Conservation (phyloP, 495 filamentous ascomycete genomes). For the Neurospora sp. region DNA sequence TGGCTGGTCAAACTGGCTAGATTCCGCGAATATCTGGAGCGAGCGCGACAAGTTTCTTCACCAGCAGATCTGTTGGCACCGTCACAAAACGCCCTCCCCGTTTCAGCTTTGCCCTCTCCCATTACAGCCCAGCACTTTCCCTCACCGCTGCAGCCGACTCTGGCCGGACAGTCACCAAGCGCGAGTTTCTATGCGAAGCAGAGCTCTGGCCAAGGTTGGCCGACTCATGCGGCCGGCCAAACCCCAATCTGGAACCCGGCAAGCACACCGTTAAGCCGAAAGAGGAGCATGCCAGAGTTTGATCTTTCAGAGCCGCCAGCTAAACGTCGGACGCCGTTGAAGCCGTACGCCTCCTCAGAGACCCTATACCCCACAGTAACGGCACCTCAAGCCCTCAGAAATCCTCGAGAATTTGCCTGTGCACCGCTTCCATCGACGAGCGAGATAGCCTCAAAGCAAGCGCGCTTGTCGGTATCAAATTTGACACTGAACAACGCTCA, state of each 20-base stretch:
- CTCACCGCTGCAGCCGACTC: conserved; percentile 15
- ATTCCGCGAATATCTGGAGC: conserved; percentile 73
- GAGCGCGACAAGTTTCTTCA: conserved; percentile 25
- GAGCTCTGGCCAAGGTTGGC: conserved; percentile 17
- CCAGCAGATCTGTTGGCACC: conserved; percentile 26
- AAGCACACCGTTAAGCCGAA: conserved; percentile 39
- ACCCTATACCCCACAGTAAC: background rate
- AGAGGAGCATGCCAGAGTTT: conserved; percentile 62
- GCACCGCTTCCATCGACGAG: background rate
- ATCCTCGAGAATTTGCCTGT: background rate
- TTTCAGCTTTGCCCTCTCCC: conserved; percentile 30
- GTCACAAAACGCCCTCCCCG: conserved; percentile 22
- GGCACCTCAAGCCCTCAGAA: background rate
- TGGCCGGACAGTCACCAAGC: conserved; percentile 22
- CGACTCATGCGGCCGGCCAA: conserved; percentile 27
- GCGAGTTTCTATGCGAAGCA: conserved; percentile 8
- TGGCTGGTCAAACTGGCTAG: conserved; percentile 76
- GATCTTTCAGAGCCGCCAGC: conserved; percentile 52
- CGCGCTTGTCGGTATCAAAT: conserved; percentile 30
- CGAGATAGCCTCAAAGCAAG: conserved; percentile 9
- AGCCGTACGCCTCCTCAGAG: background rate
- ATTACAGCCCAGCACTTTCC: conserved; percentile 30
- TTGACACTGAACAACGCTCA: conserved; percentile 33
- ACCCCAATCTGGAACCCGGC: conserved; percentile 37
- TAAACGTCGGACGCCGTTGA: conserved; percentile 43